These are phyloP conservation scores for Phytophthora pistaciae DNA, from an alignment of 352 stramenopile genomes.

Conservation along the genomic window DNA sequence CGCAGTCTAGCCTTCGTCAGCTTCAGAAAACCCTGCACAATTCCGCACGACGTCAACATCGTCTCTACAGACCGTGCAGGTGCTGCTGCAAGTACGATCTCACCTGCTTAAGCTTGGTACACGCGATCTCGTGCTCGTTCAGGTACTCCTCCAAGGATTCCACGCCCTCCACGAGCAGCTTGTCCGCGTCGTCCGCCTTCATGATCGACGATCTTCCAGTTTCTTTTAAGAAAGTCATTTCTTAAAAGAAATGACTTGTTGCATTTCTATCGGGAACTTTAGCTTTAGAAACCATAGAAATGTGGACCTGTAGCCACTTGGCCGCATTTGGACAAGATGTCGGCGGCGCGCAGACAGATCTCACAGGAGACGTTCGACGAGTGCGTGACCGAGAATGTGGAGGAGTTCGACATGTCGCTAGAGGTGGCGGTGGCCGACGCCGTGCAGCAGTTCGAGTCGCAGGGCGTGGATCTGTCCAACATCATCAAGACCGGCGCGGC, in stretches of 20 bases:
- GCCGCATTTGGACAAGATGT: slow-evolving; percentile 15
- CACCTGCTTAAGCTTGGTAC: slow-evolving; percentile 68
- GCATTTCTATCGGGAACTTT: neutral
- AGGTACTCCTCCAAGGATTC: slow-evolving; percentile 65
- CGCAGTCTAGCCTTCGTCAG: slow-evolving; percentile 65
- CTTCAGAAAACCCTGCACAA: slow-evolving; percentile 74
- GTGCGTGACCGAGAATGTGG: slow-evolving; percentile 89
- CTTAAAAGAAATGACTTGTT: too few relatives aligned
- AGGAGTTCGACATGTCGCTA: slow-evolving; percentile 90
- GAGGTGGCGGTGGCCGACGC: slow-evolving; percentile 83
- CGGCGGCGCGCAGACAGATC: slow-evolving; percentile 64
- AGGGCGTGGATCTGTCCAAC: slow-evolving; percentile 89
- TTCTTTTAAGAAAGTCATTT: slow-evolving; percentile 1
- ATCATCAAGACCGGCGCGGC: slow-evolving; percentile 66
- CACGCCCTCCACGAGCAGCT: slow-evolving; percentile 48
- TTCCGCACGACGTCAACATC: slow-evolving; percentile 14
- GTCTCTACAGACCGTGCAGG: neutral
- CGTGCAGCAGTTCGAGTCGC: slow-evolving; percentile 87
- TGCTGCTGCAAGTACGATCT: neutral
- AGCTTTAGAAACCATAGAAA: too few relatives aligned
- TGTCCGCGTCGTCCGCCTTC: slow-evolving; percentile 38
- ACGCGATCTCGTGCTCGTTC: slow-evolving; percentile 53
- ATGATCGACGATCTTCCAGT: slow-evolving; percentile 15
- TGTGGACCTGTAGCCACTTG: neutral
- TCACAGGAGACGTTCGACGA: slow-evolving; percentile 93